A percentile compares a stretch with the other conserved stretches of the same genome.
These are phyloP conservation scores for Phialophora verrucosa DNA, from an alignment of 2,329 filamentous ascomycete genomes.

Conservation along the genomic window DNA sequence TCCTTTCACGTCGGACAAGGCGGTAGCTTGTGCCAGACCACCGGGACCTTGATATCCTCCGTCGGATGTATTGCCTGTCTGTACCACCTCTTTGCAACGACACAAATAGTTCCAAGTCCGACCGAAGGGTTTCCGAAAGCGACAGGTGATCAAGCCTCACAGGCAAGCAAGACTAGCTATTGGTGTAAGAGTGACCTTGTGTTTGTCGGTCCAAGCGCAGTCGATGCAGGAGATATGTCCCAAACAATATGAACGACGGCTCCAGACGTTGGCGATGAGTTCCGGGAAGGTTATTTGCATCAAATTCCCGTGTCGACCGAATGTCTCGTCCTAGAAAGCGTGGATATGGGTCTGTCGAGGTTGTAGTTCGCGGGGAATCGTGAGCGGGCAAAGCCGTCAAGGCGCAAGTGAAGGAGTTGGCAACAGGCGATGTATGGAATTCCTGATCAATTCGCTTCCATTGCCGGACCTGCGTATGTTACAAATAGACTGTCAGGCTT, in stretches of 20 bases:
- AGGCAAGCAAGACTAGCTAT: background rate
- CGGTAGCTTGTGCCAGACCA: constrained; percentile 26
- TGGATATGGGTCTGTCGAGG: background rate
- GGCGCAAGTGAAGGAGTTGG: background rate
- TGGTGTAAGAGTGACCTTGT: background rate
- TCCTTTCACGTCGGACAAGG: constrained; percentile 27
- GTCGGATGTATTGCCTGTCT: constrained; percentile 21
- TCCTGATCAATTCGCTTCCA: constrained; percentile 19
- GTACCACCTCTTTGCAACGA: constrained; percentile 31
- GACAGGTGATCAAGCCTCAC: background rate
- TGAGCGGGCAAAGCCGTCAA: constrained; percentile 1
- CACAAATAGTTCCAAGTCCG: constrained; percentile 11
- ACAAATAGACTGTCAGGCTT: constrained; percentile 26
- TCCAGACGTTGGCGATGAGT: background rate
- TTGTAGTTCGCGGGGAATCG: constrained; percentile 1
- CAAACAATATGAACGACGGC: background rate
- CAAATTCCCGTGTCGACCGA: background rate
- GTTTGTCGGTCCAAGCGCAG: background rate
- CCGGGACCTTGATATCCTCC: constrained; percentile 28
- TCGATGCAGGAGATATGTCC: background rate
- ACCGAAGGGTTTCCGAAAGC: constrained; percentile 7
- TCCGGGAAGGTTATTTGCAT: background rate
- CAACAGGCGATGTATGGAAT: background rate
- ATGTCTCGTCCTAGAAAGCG: background rate
- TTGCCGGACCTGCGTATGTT: constrained; percentile 23